phyloP scores from a whole-genome alignment of 2,329 filamentous ascomycete genomes.

The Trichophaea hybrida region DNA sequence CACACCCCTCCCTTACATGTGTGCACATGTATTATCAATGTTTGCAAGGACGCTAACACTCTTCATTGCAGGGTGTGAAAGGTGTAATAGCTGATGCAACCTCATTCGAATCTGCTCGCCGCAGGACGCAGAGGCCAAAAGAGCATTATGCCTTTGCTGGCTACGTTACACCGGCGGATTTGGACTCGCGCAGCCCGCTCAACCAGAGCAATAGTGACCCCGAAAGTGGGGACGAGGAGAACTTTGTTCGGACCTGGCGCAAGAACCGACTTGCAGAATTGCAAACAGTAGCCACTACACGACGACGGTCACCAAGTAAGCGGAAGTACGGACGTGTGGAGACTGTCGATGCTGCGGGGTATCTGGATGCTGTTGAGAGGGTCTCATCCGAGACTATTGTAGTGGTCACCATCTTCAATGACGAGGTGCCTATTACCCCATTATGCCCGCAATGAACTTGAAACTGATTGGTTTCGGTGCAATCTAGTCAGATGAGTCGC shows the following conservation, averaged over 20 bases:
- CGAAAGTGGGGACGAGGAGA: conserved; percentile 52
- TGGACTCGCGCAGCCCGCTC: neutral
- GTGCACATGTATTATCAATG: neutral
- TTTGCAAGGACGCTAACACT: neutral
- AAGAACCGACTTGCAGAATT: conserved; percentile 66
- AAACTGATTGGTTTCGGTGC: conserved; percentile 25
- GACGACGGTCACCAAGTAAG: conserved; percentile 61
- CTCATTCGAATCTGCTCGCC: conserved; percentile 54
- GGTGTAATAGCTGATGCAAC: conserved; percentile 75
- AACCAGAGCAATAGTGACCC: conserved; percentile 11
- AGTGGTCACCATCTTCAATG: conserved; percentile 85
- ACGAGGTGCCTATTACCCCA: conserved; percentile 48
- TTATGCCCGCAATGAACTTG: conserved; percentile 19
- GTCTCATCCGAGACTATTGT: conserved; percentile 67
- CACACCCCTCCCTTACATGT: neutral
- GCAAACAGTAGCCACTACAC: conserved; percentile 45
- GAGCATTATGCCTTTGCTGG: conserved; percentile 9
- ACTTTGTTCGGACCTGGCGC: conserved; percentile 79
- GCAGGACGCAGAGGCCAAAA: conserved; percentile 8
- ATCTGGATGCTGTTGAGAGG: conserved; percentile 92
- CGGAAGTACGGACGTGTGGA: conserved; percentile 66
- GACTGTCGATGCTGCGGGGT: conserved; percentile 76
- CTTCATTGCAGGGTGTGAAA: conserved; percentile 48
- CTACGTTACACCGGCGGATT: conserved; percentile 10
- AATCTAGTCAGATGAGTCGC: conserved; percentile 58